A percentile compares a stretch with the other conserved stretches of the same genome.
phyloP scores from a whole-genome alignment of 2,329 filamentous ascomycete species.

The Pseudogymnoascus sp. region DNA sequence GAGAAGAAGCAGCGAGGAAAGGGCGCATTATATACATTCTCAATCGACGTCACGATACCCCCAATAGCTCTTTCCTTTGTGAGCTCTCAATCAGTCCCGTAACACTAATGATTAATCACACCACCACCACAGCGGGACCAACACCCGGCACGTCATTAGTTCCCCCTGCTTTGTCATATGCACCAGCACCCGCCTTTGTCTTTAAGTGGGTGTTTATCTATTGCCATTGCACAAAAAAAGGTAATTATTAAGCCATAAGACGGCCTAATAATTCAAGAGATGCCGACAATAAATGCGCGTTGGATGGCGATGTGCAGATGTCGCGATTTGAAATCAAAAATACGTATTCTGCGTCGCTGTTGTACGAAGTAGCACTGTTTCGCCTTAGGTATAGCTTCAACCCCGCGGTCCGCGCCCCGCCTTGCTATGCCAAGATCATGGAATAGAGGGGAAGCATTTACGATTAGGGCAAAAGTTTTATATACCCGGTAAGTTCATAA shows the following conservation, averaged over 20 bases:
- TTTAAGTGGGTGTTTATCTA: background rate
- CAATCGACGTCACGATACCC: conserved; percentile 1
- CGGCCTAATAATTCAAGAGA: background rate
- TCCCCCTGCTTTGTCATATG: background rate
- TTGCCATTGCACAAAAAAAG: background rate
- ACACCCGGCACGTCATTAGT: background rate
- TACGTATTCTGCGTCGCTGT: background rate
- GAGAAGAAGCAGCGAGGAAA: background rate
- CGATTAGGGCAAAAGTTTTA: no score
- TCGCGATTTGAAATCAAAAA: conserved; percentile 6
- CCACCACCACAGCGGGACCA: background rate
- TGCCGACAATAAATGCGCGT: background rate
- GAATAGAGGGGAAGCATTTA: background rate
- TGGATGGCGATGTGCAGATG: background rate
- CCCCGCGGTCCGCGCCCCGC: background rate
- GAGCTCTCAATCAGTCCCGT: background rate
- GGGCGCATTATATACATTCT: background rate
- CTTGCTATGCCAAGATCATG: background rate
- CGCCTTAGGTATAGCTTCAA: background rate
- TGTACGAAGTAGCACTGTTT: background rate
- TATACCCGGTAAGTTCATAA: no score
- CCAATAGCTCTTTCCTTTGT: conserved; percentile 3
- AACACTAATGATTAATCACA: conserved; percentile 1
- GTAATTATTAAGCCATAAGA: background rate
- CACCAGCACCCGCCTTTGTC: background rate